Percentiles rank a stretch among this genome's conserved stretches.
These are phyloP conservation scores for Leucocoprinus gongylophorus DNA, from an alignment of 1,284 basidiomycete genomes.

Conservation along the genomic window DNA sequence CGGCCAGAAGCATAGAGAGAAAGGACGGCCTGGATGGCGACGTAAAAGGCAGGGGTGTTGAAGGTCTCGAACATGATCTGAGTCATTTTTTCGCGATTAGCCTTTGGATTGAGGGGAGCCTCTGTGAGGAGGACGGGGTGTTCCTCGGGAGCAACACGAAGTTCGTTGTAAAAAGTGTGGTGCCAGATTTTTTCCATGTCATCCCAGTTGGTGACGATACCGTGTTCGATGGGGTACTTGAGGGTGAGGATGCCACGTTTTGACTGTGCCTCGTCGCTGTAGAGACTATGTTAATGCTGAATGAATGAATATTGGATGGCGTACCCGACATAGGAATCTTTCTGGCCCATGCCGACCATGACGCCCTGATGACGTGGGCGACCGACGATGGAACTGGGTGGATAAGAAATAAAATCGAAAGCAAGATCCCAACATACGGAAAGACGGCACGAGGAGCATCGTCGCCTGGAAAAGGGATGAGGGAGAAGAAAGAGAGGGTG, in stretches of 20 bases:
- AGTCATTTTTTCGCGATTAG: slow-evolving; percentile 92
- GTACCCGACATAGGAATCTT: slow-evolving; percentile 81
- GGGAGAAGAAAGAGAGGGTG: slow-evolving; percentile 6
- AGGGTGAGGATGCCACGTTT: slow-evolving; percentile 92
- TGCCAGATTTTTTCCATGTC: slow-evolving; percentile 95
- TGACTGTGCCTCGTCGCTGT: slow-evolving; percentile 84
- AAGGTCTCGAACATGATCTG: slow-evolving; percentile 97
- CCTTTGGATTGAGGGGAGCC: slow-evolving; percentile 86
- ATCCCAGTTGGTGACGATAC: slow-evolving; percentile 94
- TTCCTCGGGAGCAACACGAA: slow-evolving; percentile 79
- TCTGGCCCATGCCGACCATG: slow-evolving; percentile 83
- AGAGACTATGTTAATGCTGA: slow-evolving; percentile 5
- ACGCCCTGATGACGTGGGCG: slow-evolving; percentile 88
- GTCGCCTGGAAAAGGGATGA: slow-evolving; percentile 38
- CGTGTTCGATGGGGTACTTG: slow-evolving; percentile 75
- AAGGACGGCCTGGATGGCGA: slow-evolving; percentile 86
- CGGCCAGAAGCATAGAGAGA: slow-evolving; percentile 89
- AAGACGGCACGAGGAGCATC: slow-evolving; percentile 63
- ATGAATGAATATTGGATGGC: slow-evolving; percentile 17
- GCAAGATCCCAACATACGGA: slow-evolving; percentile 46
- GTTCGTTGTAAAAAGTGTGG: slow-evolving; percentile 83
- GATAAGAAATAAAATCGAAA: too few species aligned
- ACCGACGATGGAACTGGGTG: slow-evolving; percentile 73
- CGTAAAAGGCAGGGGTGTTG: slow-evolving; percentile 89
- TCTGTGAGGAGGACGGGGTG: slow-evolving; percentile 89